Conservation (phyloP, 768 basidiomycete genomes). For the Roridomyces roridus region DNA sequence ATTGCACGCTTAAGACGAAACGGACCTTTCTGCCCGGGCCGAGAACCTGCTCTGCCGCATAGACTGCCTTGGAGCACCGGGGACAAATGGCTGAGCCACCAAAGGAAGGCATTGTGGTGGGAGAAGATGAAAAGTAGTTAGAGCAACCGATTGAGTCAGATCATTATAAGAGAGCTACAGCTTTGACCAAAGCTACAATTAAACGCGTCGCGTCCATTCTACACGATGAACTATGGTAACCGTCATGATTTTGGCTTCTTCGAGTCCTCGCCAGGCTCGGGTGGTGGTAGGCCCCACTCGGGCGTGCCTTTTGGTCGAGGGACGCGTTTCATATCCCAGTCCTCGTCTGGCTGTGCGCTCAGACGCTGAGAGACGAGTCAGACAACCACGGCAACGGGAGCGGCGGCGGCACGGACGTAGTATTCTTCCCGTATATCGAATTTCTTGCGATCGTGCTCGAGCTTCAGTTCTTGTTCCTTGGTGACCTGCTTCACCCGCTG, state of each 20-base stretch:
- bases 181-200: no score
- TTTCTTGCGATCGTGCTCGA: conserved; percentile 74
- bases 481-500: conserved; percentile 80
- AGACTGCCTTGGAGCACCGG: conserved; percentile 76
- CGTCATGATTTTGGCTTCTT: no score
- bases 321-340: conserved; percentile 91
- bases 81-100: conserved; percentile 77
- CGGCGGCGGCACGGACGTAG: conserved; percentile 58
- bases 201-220: no score
- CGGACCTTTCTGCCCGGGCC: conserved; percentile 89
- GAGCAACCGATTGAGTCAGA: no score
- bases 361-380: conserved; percentile 54
- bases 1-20: conserved; percentile 4
- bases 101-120: conserved; percentile 84
- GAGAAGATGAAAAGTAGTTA: no score
- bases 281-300: conserved; percentile 90
- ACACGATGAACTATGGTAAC: no score
- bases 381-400: not conserved
- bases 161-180: no score
- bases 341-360: conserved; percentile 63
- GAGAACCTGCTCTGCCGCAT: conserved; percentile 91
- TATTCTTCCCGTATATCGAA: conserved; percentile 97
- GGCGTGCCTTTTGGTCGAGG: conserved; percentile 85
- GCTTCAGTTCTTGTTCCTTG: conserved; percentile 78
- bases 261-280: conserved; percentile 43